Base-by-base conservation (phyloP, 768 basidiomycete genomes). In the Pleurotus tuoliensis region DNA sequence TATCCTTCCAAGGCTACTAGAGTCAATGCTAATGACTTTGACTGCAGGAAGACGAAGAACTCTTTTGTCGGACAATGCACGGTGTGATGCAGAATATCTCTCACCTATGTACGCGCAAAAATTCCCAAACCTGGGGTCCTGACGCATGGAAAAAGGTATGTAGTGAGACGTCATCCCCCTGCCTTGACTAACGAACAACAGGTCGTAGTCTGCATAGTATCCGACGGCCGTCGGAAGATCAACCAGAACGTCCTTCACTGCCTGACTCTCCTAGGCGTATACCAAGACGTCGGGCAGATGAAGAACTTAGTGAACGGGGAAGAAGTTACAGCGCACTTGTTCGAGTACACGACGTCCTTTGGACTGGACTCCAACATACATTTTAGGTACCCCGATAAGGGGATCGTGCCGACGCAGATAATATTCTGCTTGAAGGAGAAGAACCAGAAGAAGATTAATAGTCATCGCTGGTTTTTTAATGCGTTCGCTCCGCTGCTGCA, bases 361-460 rank as follows among this genome's bases (percentile, higher is more conserved):
- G 90, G 78, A 6, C 71, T 93, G 38, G 91, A 92, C 66, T 77
- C 88, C 1, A 84, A 88, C 63, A 72, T 94, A 43, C 88, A 90
- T 64, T 92, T 94, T 74, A 84, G 82, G 66, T 92, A 91, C 61
- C 90, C 92, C 0, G 94, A 94, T 67, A 94, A 93, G 69, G 94
- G 94, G 2, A 90, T 95, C 41, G 88, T 94, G 11, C 94, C 94
- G 1, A 93, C 89, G n/a, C 96, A 95, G 67, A 94, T 92, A 48
- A 86, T 98, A 30, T 92, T 92, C 67, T 90, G 87, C 67, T 80
- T 91, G 76, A 92, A 93, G 75, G 94, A 95, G 75, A 90, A 85
- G 76, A 98, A 96, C 67, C 88, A 92, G 67, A 94, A 95, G 78
- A 97, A 98, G 75, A 95, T 98, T 66, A 98, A 97, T 68, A 92